phyloP scores from a whole-genome alignment of 192 early-diverging fungal species.

The Coemansia sp. region DNA sequence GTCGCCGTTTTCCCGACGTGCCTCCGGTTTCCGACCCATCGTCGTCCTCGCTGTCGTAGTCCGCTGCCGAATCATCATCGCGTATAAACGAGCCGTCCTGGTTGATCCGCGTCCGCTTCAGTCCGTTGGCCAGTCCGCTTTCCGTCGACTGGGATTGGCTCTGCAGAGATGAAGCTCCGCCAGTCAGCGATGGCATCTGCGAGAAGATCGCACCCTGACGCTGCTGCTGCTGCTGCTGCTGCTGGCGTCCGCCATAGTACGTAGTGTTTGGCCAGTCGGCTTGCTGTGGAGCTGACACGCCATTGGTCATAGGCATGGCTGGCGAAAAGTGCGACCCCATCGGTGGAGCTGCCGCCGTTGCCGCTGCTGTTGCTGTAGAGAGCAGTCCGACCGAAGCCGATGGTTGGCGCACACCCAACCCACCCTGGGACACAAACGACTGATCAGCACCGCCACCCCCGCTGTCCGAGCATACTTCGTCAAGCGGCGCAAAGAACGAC shows the following conservation, averaged over 20 bases:
- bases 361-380: background rate
- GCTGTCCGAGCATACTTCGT: conserved; percentile 46
- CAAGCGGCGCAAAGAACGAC: conserved; percentile 53
- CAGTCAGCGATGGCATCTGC: conserved; percentile 37
- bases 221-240: conserved; percentile 1
- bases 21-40: background rate
- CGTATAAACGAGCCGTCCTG: background rate
- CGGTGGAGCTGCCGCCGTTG: background rate
- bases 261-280: background rate
- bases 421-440: background rate
- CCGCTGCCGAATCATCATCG: background rate
- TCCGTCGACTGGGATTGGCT: background rate
- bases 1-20: conserved; percentile 23
- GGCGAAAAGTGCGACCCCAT: conserved; percentile 44
- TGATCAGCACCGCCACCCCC: background rate
- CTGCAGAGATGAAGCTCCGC: background rate
- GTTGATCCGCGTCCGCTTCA: background rate
- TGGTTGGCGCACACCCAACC: background rate
- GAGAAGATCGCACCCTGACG: conserved; percentile 29
- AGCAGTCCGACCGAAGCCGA: background rate
- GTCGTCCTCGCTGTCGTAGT: background rate
- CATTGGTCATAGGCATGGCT: conserved; percentile 4
- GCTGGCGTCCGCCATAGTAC: background rate
- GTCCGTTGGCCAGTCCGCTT: background rate
- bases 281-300: background rate